Conservation (phyloP, 1,284 basidiomycete genomes). For the Abortiporus biennis region DNA sequence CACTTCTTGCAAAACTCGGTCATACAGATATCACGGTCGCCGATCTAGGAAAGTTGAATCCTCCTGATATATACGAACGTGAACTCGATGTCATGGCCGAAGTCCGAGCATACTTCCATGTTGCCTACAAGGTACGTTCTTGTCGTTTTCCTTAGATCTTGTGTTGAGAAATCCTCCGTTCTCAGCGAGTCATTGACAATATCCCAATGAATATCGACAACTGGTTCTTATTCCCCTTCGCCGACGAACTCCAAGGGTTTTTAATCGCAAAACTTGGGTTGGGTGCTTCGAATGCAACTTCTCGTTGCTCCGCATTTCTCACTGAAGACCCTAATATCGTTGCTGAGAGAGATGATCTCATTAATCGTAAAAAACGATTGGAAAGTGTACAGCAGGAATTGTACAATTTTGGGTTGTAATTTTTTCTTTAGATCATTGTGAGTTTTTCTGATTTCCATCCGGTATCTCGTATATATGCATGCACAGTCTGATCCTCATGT, state of each 20-base stretch:
- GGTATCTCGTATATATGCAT: no score
- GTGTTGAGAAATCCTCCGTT: neutral
- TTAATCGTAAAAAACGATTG: constrained; percentile 23
- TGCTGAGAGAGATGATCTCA: constrained; percentile 29
- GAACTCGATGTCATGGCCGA: constrained; percentile 46
- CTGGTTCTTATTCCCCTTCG: constrained; percentile 34
- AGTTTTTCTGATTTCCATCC: no score
- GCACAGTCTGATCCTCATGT: no score
- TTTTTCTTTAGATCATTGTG: no score
- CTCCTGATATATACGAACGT: constrained; percentile 35
- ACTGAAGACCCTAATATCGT: constrained; percentile 36
- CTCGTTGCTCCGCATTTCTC: constrained; percentile 32
- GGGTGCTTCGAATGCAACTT: constrained; percentile 27
- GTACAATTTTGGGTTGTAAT: constrained; percentile 19
- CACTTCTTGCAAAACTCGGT: constrained; percentile 28
- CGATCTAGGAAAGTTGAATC: constrained; percentile 34
- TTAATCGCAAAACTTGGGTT: constrained; percentile 35
- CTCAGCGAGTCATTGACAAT: constrained; percentile 41
- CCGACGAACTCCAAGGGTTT: constrained; percentile 26
- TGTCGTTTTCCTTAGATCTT: neutral
- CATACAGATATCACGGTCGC: constrained; percentile 24
- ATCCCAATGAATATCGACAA: constrained; percentile 41
- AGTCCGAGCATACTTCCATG: constrained; percentile 46
- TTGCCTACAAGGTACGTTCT: constrained; percentile 38
- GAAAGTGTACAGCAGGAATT: constrained; percentile 29